Percentiles rank a stretch among this genome's conserved stretches.
Evolutionary conservation across 495 filamentous ascomycete species (phyloP).

Genomic region (Penicillium angulare): DNA sequence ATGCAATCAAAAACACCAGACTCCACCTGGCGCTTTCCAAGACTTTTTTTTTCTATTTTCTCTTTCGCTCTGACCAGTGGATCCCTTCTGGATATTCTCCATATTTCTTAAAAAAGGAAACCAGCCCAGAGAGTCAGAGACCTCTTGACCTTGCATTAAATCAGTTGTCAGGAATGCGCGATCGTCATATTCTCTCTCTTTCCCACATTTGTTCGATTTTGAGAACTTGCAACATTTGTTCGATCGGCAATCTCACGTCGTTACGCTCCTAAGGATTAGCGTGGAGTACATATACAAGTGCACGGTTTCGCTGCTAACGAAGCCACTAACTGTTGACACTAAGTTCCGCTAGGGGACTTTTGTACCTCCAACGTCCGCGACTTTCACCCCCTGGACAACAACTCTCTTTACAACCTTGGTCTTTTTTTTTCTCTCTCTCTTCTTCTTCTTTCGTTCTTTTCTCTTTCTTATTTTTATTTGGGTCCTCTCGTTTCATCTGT

Average conservation of each 20-base stretch:
- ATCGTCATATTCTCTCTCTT: not conserved
- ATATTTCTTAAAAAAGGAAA: not conserved
- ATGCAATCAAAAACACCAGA: not conserved
- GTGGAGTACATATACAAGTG: no score
- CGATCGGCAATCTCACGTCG: no score
- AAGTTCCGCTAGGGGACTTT: conserved; percentile 11
- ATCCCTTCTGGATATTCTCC: not conserved
- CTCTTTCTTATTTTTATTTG: conserved; percentile 1
- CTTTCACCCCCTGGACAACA: conserved; percentile 3
- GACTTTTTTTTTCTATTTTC: not conserved
- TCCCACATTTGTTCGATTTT: not conserved
- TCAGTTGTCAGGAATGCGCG: not conserved
- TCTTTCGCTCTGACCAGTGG: not conserved
- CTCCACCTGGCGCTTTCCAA: not conserved
- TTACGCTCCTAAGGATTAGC: no score
- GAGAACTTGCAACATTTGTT: no score
- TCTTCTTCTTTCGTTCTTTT: not conserved
- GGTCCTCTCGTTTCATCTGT: not conserved
- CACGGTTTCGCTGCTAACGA: conserved; percentile 11
- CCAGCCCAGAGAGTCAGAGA: not conserved
- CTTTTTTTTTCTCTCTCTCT: conserved; percentile 1
- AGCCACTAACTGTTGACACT: conserved; percentile 14
- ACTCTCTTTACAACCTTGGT: not conserved
- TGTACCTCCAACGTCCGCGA: conserved; percentile 4
- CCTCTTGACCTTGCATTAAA: not conserved